These are phyloP conservation scores for Tuber melanosporum DNA, from an alignment of 495 filamentous ascomycete species.

Conservation along the genomic window DNA sequence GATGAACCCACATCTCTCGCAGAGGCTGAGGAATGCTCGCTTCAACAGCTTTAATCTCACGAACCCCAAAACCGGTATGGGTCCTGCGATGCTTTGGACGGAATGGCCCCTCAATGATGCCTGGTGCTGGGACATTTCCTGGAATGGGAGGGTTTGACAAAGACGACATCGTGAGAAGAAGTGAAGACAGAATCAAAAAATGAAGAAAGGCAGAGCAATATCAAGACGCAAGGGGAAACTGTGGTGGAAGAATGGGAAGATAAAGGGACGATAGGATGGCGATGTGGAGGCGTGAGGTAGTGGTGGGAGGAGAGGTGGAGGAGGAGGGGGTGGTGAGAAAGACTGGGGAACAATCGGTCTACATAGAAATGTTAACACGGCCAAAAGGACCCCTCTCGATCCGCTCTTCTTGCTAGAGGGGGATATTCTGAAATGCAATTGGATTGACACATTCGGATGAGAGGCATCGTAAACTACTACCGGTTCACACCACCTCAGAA, in stretches of 20 bases:
- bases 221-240: conserved; percentile 21
- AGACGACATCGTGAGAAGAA: conserved; percentile 27
- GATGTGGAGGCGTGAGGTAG: conserved; percentile 23
- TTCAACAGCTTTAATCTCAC: conserved; percentile 90
- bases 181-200: conserved; percentile 10
- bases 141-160: conserved; percentile 31
- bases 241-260: conserved; percentile 17
- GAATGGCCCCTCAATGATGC: conserved; percentile 44
- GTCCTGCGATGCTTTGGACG: conserved; percentile 94
- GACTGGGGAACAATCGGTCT: neutral
- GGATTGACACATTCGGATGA: conserved; percentile 4
- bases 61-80: conserved; percentile 79
- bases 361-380: conserved; percentile 3
- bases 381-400: neutral
- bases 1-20: conserved; percentile 61
- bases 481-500: conserved; percentile 4
- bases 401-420: neutral
- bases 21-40: conserved; percentile 81
- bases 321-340: conserved; percentile 13
- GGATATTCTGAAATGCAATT: conserved; percentile 5
- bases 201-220: conserved; percentile 12
- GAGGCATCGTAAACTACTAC: conserved; percentile 2
- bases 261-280: conserved; percentile 25
- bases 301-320: conserved; percentile 10
- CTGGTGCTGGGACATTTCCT: conserved; percentile 38